Base-by-base conservation (phyloP, 179 eudicot species). In the Dionaea muscipula region DNA sequence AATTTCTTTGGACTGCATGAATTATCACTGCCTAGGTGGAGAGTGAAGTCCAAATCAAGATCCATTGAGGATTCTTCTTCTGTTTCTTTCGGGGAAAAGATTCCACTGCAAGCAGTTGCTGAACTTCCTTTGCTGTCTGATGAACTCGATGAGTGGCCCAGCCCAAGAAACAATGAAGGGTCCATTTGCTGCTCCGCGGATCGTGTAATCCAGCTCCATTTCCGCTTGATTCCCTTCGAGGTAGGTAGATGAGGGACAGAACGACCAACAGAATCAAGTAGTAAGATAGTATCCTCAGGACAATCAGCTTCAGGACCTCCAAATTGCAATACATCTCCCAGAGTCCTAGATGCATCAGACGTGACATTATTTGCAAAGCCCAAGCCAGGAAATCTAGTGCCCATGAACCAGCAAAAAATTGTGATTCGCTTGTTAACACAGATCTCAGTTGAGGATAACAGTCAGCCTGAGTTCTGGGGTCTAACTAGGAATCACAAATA, bases 111-210 rank as follows among this genome's bases (percentile, higher is more conserved):
- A 51, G 75, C 94, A 67, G 91, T 82, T 39, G 76, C 84, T 35
- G 96, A 84, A 62, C 89, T 88, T 46, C 81, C 89, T 76, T 84
- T 93, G 68, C 96, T 88, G 58, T 84, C 95, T 36, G 98, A 84
- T 24, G 95, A 83, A 57, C 94, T 82, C 51, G 87, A 76, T 6
- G 83, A 86, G 55, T 75, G 78, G 50, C 83, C 90, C 56, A 81
- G 51, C 48, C 76, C 68, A 14, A 89, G 79, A 57, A 65, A 56
- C 47, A 82, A 35, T 33, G 82, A 67, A 16, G 80, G 75, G 26
- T 71, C 74, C 23, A 52, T 57, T 24, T 51, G 68, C 25, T 47
- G 64, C 16, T 64, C 70, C 58, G 39, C 43, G 51, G 70, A 55
- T 46, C 75, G 71, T 60, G 62, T 65, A 24, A 69, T 60, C 26